Base-by-base conservation (phyloP, 768 basidiomycete species). In the Collybiopsis confluens region DNA sequence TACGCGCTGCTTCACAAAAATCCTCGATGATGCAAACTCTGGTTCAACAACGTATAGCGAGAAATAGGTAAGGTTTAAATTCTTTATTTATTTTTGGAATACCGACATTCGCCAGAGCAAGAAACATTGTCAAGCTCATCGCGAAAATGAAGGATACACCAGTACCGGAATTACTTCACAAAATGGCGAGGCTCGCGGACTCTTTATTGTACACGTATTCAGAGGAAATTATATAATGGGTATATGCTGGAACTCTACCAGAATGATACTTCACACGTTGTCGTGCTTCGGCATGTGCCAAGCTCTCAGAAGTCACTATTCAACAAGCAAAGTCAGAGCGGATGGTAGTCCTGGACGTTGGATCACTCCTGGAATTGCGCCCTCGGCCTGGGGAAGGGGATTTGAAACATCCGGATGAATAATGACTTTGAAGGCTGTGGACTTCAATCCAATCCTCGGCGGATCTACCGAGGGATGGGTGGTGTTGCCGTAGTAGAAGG, bases 401-500 rank as follows among this genome's bases (percentile, higher is more conserved):
- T 5, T 33, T 33, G 30, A 6, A 33, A 33, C 6, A 33, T 45
- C 26, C 4, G 8, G 45, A 30, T 7, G 15, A 16, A 16, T 13
- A 18, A 47, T 4, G 10, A 35, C 13, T 11, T 21, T 30, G 28
- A 1, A 20, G n/a, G 90, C 82, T 0, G 86, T 90, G 15, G 88
- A 89, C 42, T 85, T 68, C 30, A 91, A 73, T 9, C 88, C 89
- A 40, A 90, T 77, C 10, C 80, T 79, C 1, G 89, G 84, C 2
- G 80, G 78, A 62, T 90, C 86, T 54, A 68, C 68, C 0, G 85
- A 86, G 1, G 88, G 88, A 54, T 82, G 75, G 0, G 78, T 78
- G 37, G 89, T 63, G 59, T 90, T 87, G 6, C 89, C 89, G 62
- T 81, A 90, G 65, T 90, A 79, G 63, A 82, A 90, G 20, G 86